Percentiles rank a stretch among this genome's conserved stretches.
Evolutionary conservation across 1,284 basidiomycete species (phyloP).

Genomic region (Ustilago esculenta): DNA sequence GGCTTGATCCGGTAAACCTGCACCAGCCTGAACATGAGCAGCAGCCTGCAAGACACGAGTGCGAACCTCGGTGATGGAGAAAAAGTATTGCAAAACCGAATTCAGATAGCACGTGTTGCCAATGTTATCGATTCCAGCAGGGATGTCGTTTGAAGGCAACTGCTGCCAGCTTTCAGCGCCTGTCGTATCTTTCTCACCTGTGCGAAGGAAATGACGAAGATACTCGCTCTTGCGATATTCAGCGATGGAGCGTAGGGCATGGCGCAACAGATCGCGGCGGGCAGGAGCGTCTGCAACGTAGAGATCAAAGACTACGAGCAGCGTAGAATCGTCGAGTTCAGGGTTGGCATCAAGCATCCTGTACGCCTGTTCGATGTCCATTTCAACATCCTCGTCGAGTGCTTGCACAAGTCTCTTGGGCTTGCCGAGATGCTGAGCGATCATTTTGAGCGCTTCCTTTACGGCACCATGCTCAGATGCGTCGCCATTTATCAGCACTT

Average conservation of each 20-base stretch:
- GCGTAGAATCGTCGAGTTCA: conserved; percentile 78
- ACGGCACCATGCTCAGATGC: conserved; percentile 34
- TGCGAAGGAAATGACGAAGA: conserved; percentile 74
- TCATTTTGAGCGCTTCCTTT: conserved; percentile 39
- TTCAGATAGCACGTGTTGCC: conserved; percentile 94
- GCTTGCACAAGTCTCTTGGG: conserved; percentile 24
- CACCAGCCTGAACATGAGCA: conserved; percentile 70
- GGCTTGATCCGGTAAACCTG: not conserved
- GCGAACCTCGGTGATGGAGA: conserved; percentile 88
- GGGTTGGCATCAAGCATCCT: conserved; percentile 76
- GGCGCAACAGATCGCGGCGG: conserved; percentile 59
- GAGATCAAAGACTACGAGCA: conserved; percentile 78
- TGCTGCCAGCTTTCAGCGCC: conserved; percentile 49
- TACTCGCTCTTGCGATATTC: conserved; percentile 79
- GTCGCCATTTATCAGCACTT: conserved; percentile 33
- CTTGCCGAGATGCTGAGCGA: conserved; percentile 21
- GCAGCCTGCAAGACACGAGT: conserved; percentile 76
- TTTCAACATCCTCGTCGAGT: conserved; percentile 31
- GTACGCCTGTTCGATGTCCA: conserved; percentile 79
- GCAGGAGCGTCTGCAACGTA: conserved; percentile 75
- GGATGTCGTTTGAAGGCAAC: conserved; percentile 73
- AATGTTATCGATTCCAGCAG: conserved; percentile 87
- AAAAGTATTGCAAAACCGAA: conserved; percentile 88
- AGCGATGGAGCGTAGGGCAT: conserved; percentile 69
- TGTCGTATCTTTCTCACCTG: conserved; percentile 71